Evolutionary conservation across 2,329 filamentous ascomycete species (phyloP).

Genomic region (Verticillium zaregamsianum): DNA sequence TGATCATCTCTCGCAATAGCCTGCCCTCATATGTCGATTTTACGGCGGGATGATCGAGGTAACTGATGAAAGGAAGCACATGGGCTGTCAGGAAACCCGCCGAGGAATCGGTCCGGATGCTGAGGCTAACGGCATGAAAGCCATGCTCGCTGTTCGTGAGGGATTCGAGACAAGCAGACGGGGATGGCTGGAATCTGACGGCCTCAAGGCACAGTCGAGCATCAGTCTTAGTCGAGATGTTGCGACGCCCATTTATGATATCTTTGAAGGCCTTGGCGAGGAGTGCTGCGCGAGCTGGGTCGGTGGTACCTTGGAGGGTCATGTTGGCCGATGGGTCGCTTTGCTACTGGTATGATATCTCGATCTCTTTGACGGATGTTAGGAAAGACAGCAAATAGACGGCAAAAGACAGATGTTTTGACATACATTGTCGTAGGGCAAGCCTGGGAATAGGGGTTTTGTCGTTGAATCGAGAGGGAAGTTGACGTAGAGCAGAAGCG

Average conservation of each 20-base stretch:
- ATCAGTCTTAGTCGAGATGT: slow-evolving; percentile 7
- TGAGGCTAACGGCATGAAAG: slow-evolving; percentile 16
- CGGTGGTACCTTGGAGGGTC: not conserved
- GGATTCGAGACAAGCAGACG: slow-evolving; percentile 21
- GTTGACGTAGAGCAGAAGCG: no score
- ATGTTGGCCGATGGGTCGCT: not conserved
- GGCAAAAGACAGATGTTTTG: not conserved
- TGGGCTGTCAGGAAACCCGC: slow-evolving; percentile 23
- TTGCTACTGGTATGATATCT: not conserved
- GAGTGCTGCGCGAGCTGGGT: slow-evolving; percentile 5
- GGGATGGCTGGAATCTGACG: slow-evolving; percentile 8
- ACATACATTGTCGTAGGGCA: no score
- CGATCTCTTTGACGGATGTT: not conserved
- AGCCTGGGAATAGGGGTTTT: no score
- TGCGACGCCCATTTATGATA: slow-evolving; percentile 9
- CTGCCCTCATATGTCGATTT: slow-evolving; percentile 46
- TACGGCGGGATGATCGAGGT: slow-evolving; percentile 35
- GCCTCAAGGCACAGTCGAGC: slow-evolving; percentile 23
- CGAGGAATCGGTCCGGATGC: slow-evolving; percentile 19
- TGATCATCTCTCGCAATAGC: slow-evolving; percentile 41
- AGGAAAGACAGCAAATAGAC: not conserved
- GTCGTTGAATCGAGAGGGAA: no score
- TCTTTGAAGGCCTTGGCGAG: slow-evolving; percentile 11
- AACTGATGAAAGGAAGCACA: slow-evolving; percentile 30
- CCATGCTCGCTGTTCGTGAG: slow-evolving; percentile 17